Evolutionary conservation across 2,329 filamentous ascomycete species (phyloP).

Genomic region (Sclerotinia subarctica): DNA sequence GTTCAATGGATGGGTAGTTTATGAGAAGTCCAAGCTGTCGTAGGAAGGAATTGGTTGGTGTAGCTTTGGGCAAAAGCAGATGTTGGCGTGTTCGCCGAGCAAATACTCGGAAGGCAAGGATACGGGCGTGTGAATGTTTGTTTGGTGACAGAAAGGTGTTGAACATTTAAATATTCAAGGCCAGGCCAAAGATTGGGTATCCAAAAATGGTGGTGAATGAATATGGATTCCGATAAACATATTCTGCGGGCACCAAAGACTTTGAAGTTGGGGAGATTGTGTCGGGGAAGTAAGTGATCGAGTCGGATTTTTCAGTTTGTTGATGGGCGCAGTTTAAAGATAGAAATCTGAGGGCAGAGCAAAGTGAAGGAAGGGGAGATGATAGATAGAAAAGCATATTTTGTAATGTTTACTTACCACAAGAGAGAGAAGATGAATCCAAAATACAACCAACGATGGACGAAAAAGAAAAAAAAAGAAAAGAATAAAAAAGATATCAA

Average conservation of each 20-base stretch:
- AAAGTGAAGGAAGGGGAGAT: background rate
- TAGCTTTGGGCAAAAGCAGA: slow-evolving; percentile 8
- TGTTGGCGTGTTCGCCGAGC: slow-evolving; percentile 25
- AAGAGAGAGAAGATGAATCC: background rate
- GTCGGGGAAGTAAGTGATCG: background rate
- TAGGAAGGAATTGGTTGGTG: slow-evolving; percentile 20
- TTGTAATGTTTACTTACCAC: slow-evolving; percentile 5
- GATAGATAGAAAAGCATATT: background rate
- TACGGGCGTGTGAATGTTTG: background rate
- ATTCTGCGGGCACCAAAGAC: background rate
- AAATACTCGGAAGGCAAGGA: slow-evolving; percentile 23
- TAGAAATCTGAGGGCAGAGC: background rate
- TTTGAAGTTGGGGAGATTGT: background rate
- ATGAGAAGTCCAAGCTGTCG: slow-evolving; percentile 22
- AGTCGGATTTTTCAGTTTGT: slow-evolving; percentile 2
- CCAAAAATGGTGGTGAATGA: slow-evolving; percentile 8
- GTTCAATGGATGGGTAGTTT: slow-evolving; percentile 25
- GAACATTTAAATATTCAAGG: background rate
- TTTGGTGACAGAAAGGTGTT: slow-evolving; percentile 9
- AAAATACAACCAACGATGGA: background rate
- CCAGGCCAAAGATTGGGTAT: background rate
- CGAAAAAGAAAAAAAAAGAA: no score
- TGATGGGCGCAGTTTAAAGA: slow-evolving; percentile 18
- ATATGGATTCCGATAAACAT: background rate
- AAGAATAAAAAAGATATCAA: background rate